Evolutionary conservation across 1,139 yeast genomes (phyloP).

Genomic region (Suhomyces taliae): DNA sequence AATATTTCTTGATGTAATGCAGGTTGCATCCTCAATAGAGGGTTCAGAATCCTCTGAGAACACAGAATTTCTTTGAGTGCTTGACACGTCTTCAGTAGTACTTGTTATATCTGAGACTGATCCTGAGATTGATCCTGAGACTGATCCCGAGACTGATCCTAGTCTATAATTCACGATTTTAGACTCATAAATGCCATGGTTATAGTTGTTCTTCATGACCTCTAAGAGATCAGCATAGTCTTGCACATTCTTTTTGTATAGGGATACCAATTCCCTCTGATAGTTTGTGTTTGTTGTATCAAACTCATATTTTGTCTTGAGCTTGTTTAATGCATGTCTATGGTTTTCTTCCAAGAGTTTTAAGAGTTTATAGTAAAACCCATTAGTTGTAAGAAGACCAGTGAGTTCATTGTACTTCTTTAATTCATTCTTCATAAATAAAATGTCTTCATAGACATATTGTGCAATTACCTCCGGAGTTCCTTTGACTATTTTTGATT

Average conservation of each 20-base stretch:
- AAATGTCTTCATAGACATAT: constrained; percentile 22
- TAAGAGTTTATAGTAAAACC: constrained; percentile 20
- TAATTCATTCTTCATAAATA: constrained; percentile 20
- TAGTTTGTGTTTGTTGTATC: constrained; percentile 13
- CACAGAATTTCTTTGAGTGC: constrained; percentile 1
- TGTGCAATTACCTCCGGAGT: constrained; percentile 21
- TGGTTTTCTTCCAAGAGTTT: constrained; percentile 22
- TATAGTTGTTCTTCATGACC: constrained; percentile 24
- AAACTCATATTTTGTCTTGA: constrained; percentile 14
- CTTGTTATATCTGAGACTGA: background rate
- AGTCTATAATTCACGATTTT: constrained; percentile 12
- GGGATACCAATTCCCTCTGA: constrained; percentile 17
- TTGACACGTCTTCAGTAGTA: background rate
- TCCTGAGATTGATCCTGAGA: too few species aligned
- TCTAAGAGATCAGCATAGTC: constrained; percentile 23
- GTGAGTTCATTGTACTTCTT: constrained; percentile 21
- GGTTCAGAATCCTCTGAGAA: constrained; percentile 3
- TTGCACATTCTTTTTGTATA: constrained; percentile 18
- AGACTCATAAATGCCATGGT: constrained; percentile 16
- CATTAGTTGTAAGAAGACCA: constrained; percentile 17
- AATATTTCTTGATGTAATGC: constrained; percentile 1
- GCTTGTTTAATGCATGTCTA: constrained; percentile 11
- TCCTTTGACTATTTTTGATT: constrained; percentile 15
- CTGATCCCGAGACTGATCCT: background rate
- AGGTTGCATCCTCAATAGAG: background rate